Evolutionary conservation across 1,139 yeast species (phyloP).

Genomic region (Zygoascus hellenicus): DNA sequence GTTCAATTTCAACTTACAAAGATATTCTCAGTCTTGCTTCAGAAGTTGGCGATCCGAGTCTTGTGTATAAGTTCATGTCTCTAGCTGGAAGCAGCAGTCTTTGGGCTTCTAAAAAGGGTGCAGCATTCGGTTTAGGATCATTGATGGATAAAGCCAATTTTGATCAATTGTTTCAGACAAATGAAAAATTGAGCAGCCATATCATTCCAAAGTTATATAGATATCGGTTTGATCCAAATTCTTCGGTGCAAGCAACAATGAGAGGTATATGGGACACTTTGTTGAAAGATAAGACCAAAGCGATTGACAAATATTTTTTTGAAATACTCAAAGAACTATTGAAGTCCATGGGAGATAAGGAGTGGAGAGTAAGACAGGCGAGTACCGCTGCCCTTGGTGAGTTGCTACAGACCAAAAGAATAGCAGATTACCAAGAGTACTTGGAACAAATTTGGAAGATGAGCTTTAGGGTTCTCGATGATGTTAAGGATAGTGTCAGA

Average conservation of each 20-base stretch:
- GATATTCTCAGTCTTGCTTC: slow-evolving; percentile 74
- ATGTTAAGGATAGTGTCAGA: slow-evolving; percentile 89
- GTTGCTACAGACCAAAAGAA: slow-evolving; percentile 55
- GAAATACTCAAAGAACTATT: slow-evolving; percentile 61
- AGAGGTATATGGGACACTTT: slow-evolving; percentile 79
- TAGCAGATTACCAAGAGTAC: slow-evolving; percentile 47
- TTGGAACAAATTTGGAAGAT: slow-evolving; percentile 76
- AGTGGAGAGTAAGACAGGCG: slow-evolving; percentile 94
- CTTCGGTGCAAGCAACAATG: slow-evolving; percentile 76
- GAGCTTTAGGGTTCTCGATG: slow-evolving; percentile 89
- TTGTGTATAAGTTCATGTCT: slow-evolving; percentile 92
- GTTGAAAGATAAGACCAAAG: slow-evolving; percentile 54
- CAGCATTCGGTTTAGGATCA: slow-evolving; percentile 88
- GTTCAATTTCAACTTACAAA: slow-evolving; percentile 82
- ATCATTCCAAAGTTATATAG: slow-evolving; percentile 79
- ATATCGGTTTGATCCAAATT: slow-evolving; percentile 79
- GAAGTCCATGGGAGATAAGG: slow-evolving; percentile 68
- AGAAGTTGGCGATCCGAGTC: slow-evolving; percentile 91
- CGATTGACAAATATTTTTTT: slow-evolving; percentile 50
- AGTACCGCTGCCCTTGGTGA: slow-evolving; percentile 71
- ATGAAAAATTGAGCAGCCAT: slow-evolving; percentile 49
- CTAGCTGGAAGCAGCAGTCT: slow-evolving; percentile 80
- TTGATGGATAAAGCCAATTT: slow-evolving; percentile 74
- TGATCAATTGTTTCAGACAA: slow-evolving; percentile 53
- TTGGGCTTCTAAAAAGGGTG: slow-evolving; percentile 91